Evolutionary conservation across 805 yeast species (phyloP).

Genomic region (Yamadazyma akitaensis): DNA sequence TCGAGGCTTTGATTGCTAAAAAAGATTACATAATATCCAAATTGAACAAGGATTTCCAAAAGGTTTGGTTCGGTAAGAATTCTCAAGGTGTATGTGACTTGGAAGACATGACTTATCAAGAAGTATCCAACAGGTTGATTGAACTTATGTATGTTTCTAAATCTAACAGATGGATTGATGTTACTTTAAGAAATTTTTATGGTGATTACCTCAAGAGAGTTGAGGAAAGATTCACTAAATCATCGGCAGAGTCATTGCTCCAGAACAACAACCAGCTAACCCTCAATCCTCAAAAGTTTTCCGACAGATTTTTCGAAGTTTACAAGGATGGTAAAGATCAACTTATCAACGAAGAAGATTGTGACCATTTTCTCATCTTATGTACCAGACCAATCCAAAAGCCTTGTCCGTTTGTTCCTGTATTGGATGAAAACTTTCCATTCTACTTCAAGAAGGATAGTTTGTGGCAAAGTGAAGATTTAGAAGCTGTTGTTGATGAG

Average conservation of each 20-base stretch:
- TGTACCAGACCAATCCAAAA: slow-evolving; percentile 85
- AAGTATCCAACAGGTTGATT: slow-evolving; percentile 81
- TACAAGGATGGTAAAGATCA: slow-evolving; percentile 78
- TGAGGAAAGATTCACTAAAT: slow-evolving; percentile 86
- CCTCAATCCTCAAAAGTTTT: slow-evolving; percentile 54
- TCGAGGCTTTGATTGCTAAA: slow-evolving; percentile 78
- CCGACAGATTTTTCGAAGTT: slow-evolving; percentile 57
- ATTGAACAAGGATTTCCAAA: slow-evolving; percentile 92
- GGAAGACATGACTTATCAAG: slow-evolving; percentile 92
- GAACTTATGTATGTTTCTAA: slow-evolving; percentile 83
- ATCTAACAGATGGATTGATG: slow-evolving; percentile 84
- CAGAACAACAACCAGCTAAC: slow-evolving; percentile 70
- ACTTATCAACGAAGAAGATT: slow-evolving; percentile 90
- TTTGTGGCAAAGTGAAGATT: slow-evolving; percentile 96
- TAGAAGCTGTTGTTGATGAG: slow-evolving; percentile 91
- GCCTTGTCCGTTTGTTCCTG: slow-evolving; percentile 98
- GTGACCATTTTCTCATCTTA: slow-evolving; percentile 83
- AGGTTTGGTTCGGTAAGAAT: slow-evolving; percentile 93
- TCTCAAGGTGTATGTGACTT: slow-evolving; percentile 81
- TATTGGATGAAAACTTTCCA: slow-evolving; percentile 90
- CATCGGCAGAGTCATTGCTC: slow-evolving; percentile 58
- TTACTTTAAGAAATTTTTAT: slow-evolving; percentile 76
- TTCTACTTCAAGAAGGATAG: slow-evolving; percentile 98
- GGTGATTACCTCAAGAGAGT: slow-evolving; percentile 89
- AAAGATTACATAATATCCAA: slow-evolving; percentile 79